These are phyloP conservation scores for Colletotrichum chrysophilum DNA, from an alignment of 2,329 filamentous ascomycete species.

Conservation along the genomic window DNA sequence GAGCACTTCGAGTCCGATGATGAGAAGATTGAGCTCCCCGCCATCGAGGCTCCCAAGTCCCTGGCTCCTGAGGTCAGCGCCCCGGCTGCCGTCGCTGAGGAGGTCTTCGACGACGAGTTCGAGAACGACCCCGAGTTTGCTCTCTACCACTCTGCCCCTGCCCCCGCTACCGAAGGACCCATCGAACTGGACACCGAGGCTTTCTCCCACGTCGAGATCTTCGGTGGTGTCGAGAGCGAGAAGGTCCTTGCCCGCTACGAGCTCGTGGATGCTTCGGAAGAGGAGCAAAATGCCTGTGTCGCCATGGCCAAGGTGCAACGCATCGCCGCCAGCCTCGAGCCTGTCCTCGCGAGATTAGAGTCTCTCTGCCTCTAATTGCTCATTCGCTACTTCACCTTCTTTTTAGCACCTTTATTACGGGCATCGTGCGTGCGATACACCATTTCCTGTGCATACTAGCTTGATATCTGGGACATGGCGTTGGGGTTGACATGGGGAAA, in stretches of 20 bases:
- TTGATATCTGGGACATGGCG: constrained; percentile 18
- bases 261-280: constrained; percentile 64
- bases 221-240: constrained; percentile 63
- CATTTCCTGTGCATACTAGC: constrained; percentile 22
- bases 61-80: constrained; percentile 32
- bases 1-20: constrained; percentile 48
- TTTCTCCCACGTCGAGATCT: constrained; percentile 45
- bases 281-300: constrained; percentile 47
- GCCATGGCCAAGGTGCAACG: constrained; percentile 57
- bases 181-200: constrained; percentile 48
- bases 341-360: constrained; percentile 41
- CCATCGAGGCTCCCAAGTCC: constrained; percentile 53
- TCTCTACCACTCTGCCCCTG: constrained; percentile 57
- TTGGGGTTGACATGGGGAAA: constrained; percentile 6
- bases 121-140: constrained; percentile 68
- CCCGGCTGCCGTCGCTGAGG: constrained; percentile 26
- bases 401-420: neutral
- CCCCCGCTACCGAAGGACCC: constrained; percentile 28
- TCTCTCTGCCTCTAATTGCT: constrained; percentile 1
- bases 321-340: constrained; percentile 46
- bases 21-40: constrained; percentile 62
- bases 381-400: neutral
- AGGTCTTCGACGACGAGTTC: constrained; percentile 57
- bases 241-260: constrained; percentile 69
- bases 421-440: neutral